phyloP scores from a whole-genome alignment of 306 rosid species.

The Acacia confusa region DNA sequence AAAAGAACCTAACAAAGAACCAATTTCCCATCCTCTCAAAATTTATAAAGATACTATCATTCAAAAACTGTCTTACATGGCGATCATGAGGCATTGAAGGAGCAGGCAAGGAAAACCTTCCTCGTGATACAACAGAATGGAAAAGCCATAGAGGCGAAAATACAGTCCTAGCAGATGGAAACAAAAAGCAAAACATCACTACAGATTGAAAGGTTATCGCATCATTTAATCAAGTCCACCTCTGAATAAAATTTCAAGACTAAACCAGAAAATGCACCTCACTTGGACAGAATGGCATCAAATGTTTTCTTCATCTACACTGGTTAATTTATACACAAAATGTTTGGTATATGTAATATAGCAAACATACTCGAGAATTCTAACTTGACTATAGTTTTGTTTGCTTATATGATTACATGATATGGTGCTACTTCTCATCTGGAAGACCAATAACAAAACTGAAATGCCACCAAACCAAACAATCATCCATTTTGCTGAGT shows the following conservation, averaged over 20 bases:
- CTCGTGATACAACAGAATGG: conserved; percentile 75
- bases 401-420: neutral
- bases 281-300: conserved; percentile 18
- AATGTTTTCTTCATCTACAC: conserved; percentile 24
- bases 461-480: neutral
- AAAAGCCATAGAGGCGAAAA: conserved; percentile 81
- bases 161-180: conserved; percentile 55
- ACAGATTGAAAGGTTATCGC: neutral
- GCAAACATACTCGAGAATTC: neutral
- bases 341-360: neutral
- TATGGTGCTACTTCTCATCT: neutral
- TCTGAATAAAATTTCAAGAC: neutral
- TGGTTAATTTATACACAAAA: neutral
- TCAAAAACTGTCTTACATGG: conserved; percentile 51
- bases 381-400: conserved; percentile 5
- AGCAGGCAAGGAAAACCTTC: conserved; percentile 94
- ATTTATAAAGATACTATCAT: conserved; percentile 23
- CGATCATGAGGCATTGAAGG: conserved; percentile 84
- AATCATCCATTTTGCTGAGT: conserved; percentile 14
- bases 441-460: neutral
- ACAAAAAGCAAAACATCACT: neutral
- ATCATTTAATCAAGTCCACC: conserved; percentile 4
- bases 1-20: conserved; percentile 12
- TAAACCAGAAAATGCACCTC: neutral
- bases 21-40: conserved; percentile 18